These are phyloP conservation scores for Nemania sp. DNA, from an alignment of 2,329 filamentous ascomycete species.

Conservation along the genomic window DNA sequence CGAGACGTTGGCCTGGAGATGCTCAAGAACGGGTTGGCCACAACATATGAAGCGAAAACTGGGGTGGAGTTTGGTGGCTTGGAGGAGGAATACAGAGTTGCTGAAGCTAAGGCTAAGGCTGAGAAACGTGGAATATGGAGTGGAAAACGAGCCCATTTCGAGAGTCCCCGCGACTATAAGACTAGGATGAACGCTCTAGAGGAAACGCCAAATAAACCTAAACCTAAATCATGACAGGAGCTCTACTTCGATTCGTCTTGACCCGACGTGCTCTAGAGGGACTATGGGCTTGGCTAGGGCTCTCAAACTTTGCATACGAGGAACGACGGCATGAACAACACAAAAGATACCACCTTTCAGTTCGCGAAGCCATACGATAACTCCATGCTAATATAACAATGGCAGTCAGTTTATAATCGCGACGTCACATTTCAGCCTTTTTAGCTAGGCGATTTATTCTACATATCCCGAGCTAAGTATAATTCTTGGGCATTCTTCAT, in stretches of 20 bases:
- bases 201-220: slow-evolving; percentile 43
- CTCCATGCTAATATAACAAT: background rate
- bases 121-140: slow-evolving; percentile 82
- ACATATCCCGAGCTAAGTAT: background rate
- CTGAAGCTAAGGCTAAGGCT: slow-evolving; percentile 74
- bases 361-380: background rate
- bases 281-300: background rate
- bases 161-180: slow-evolving; percentile 93
- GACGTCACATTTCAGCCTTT: background rate
- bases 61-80: slow-evolving; percentile 88
- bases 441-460: background rate
- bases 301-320: background rate
- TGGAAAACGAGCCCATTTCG: slow-evolving; percentile 70
- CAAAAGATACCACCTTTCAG: background rate
- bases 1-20: slow-evolving; percentile 90
- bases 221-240: slow-evolving; percentile 34
- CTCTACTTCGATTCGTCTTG: background rate
- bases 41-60: slow-evolving; percentile 91
- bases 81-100: slow-evolving; percentile 72
- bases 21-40: slow-evolving; percentile 86
- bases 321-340: background rate
- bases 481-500: background rate
- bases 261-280: background rate
- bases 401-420: background rate
- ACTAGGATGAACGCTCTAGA: slow-evolving; percentile 58